Evolutionary conservation across 768 basidiomycete genomes (phyloP), one percentile per base, ranked within the genome.

Genomic region (Boletus huronensis): DNA sequence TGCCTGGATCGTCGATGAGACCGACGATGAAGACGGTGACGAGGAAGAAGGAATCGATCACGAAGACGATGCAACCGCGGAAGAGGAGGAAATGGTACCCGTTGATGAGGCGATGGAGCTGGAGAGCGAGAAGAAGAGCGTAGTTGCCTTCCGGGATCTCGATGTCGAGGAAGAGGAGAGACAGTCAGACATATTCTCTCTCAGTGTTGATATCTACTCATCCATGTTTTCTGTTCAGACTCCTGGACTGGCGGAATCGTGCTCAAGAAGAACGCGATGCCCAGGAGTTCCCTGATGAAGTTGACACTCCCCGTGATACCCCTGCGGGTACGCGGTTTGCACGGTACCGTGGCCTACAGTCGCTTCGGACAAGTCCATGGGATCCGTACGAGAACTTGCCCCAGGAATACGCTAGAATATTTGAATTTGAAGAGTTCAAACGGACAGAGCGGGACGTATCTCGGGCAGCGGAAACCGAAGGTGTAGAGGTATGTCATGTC

Each of bases 331-430:
- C 79, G 10, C 83, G 97, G 11, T 98, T 98, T 74, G 91, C 93
- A 64, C 82, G 95, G 45, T 99, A 85, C 69, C 85, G 96, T 54
- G 96, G 96, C 8, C 70, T 99, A 73, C 84, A 85, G 44, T 93
- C 90, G 14, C 91, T 99, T 79, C 65, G 96, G 35, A 98, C 96
- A 6, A 94, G 91, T 67, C 92, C 91, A 35, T 99, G 96, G 97
- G 97, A 98, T 69, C 87, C 96, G 8, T 98, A 88, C 63, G 96
- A 99, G 72, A 95, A 95, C 64, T 77, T 99, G 11, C 96, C 96
- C 13, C 74, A 87, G 47, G 94, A 99, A 67, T 98, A 98, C 64
- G 93, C 88, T 3, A 81, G 88, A 39, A 96, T 98, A 62, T 99
- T 98, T 74, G 91, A 94, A 69, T 97, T 98, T 64, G 94, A 98